These are phyloP conservation scores for Typha latifolia DNA, from an alignment of 176 grass and related monocot genomes.

Conservation along the genomic window DNA sequence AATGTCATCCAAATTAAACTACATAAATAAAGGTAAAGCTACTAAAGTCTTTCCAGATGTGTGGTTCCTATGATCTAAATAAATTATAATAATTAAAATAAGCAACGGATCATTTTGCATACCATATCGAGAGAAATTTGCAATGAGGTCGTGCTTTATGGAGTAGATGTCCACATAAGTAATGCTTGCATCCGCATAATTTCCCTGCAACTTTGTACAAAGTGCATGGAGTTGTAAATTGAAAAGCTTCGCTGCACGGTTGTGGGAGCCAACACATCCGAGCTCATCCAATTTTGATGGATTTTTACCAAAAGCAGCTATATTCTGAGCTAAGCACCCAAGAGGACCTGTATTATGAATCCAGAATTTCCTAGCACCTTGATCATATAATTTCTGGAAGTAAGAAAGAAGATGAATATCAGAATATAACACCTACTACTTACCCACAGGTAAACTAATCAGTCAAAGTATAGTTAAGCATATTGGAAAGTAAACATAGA, in stretches of 20 bases:
- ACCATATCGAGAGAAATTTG: constrained; percentile 90
- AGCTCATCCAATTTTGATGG: constrained; percentile 61
- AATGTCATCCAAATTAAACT: too few relatives aligned
- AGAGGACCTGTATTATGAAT: constrained; percentile 98
- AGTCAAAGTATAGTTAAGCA: not conserved
- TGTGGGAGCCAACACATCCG: constrained; percentile 79
- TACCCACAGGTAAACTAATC: not conserved
- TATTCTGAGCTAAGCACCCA: constrained; percentile 89
- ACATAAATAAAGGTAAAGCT: too few relatives aligned
- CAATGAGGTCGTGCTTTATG: constrained; percentile 68
- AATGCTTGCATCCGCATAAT: constrained; percentile 56
- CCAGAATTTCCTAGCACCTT: constrained; percentile 98
- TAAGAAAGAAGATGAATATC: constrained; percentile 1
- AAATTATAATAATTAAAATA: not conserved
- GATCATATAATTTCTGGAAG: constrained; percentile 69
- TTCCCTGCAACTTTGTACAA: constrained; percentile 60
- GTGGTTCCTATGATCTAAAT: too few relatives aligned
- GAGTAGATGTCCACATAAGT: constrained; percentile 90
- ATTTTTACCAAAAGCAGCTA: constrained; percentile 74
- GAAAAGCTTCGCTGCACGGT: constrained; percentile 76
- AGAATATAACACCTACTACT: not conserved
- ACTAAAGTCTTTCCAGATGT: too few relatives aligned
- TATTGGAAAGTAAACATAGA: not conserved
- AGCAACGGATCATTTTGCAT: constrained; percentile 21
- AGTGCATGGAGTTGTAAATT: constrained; percentile 84